phyloP scores from a whole-genome alignment of 805 yeast genomes.

The Yarrowia yakushimensis region DNA sequence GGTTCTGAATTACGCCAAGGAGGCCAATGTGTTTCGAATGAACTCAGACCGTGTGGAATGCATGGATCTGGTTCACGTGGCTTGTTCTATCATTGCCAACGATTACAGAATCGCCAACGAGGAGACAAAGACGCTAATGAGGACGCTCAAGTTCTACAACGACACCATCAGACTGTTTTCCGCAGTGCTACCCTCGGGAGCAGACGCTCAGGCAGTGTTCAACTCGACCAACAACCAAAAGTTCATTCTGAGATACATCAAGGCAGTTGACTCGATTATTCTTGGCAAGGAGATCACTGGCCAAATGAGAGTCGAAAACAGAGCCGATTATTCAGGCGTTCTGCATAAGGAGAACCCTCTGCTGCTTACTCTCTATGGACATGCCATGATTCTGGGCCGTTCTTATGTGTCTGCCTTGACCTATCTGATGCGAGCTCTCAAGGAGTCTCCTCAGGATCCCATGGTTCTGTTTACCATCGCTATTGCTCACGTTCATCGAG shows the following conservation, averaged over 20 bases:
- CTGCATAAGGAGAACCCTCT: slow-evolving; percentile 48
- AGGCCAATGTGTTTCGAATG: slow-evolving; percentile 72
- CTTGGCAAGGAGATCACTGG: slow-evolving; percentile 59
- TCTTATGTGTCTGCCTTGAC: slow-evolving; percentile 80
- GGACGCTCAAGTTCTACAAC: slow-evolving; percentile 72
- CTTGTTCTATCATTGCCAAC: slow-evolving; percentile 49
- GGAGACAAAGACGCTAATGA: slow-evolving; percentile 59
- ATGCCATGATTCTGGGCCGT: slow-evolving; percentile 73
- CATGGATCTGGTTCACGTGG: slow-evolving; percentile 62
- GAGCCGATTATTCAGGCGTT: slow-evolving; percentile 35
- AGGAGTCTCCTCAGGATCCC: slow-evolving; percentile 68
- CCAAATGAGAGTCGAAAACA: slow-evolving; percentile 66
- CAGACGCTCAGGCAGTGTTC: slow-evolving; percentile 54
- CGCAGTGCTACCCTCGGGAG: slow-evolving; percentile 62
- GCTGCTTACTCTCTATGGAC: slow-evolving; percentile 72
- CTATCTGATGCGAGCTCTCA: slow-evolving; percentile 69
- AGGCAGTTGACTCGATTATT: slow-evolving; percentile 75
- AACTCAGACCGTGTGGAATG: slow-evolving; percentile 57
- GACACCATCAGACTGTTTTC: slow-evolving; percentile 63
- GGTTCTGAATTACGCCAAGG: slow-evolving; percentile 68
- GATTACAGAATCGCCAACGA: slow-evolving; percentile 56
- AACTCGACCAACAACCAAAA: slow-evolving; percentile 85
- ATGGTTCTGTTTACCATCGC: slow-evolving; percentile 72
- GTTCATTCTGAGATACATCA: slow-evolving; percentile 81
- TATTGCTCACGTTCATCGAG: slow-evolving; percentile 77